Conservation (phyloP, 108 stramenopile species). For the Skeletonema marinoi region DNA sequence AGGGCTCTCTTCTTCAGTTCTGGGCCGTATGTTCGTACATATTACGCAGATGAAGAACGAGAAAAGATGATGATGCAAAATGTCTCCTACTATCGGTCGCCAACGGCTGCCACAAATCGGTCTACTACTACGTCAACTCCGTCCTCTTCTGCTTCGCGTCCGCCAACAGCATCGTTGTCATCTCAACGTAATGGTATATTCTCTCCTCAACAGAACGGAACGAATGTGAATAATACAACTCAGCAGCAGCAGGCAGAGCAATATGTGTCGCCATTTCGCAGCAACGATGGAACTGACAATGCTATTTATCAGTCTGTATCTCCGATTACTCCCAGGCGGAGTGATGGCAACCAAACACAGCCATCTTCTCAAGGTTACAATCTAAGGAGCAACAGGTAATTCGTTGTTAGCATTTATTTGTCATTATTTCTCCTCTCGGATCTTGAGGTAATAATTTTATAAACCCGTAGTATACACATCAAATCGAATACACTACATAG, state of each 20-base stretch:
- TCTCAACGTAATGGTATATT: slow-evolving; percentile 43
- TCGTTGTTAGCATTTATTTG: not conserved
- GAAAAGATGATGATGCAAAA: slow-evolving; percentile 37
- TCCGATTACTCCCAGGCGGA: slow-evolving; percentile 33
- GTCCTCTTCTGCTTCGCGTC: slow-evolving; percentile 7
- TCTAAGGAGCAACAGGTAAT: slow-evolving; percentile 2
- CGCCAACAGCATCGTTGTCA: slow-evolving; percentile 31
- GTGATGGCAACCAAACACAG: not conserved
- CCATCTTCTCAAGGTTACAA: not conserved
- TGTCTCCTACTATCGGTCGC: slow-evolving; percentile 41
- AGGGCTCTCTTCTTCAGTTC: slow-evolving; percentile 20
- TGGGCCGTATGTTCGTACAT: slow-evolving; percentile 27
- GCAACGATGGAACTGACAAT: slow-evolving; percentile 24
- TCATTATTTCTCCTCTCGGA: not conserved
- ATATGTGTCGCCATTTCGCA: slow-evolving; percentile 20
- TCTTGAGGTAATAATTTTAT: not conserved
- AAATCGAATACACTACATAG: not conserved
- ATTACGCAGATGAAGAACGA: slow-evolving; percentile 40
- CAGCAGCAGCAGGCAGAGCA: slow-evolving; percentile 11
- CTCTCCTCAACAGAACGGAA: slow-evolving; percentile 19
- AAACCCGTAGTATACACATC: not conserved
- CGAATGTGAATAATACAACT: slow-evolving; percentile 1
- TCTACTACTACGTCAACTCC: not conserved
- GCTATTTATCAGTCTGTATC: slow-evolving; percentile 32
- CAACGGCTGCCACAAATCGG: slow-evolving; percentile 24